These are phyloP conservation scores for Thielaviopsis cerberus DNA, from an alignment of 2,329 filamentous ascomycete species.

Conservation along the genomic window DNA sequence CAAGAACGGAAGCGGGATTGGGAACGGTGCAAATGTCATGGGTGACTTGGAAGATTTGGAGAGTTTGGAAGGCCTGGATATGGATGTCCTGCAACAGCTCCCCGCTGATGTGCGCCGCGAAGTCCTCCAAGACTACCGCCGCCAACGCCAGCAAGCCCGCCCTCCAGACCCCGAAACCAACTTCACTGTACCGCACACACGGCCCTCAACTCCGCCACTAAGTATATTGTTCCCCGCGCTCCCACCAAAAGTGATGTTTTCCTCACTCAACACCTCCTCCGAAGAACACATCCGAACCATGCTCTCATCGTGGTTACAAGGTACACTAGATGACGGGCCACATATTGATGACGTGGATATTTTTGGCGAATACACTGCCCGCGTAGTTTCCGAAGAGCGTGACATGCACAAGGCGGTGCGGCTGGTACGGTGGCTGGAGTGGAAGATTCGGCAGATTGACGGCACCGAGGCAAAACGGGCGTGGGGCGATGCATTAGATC, in stretches of 20 bases:
- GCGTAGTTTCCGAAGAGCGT: constrained; percentile 56
- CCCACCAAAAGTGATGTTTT: constrained; percentile 30
- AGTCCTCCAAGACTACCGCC: constrained; percentile 47
- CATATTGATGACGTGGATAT: constrained; percentile 61
- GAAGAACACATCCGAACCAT: constrained; percentile 50
- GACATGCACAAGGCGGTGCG: constrained; percentile 58
- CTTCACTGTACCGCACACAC: neutral
- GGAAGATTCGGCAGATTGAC: constrained; percentile 30
- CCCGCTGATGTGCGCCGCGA: constrained; percentile 66
- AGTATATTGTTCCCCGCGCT: constrained; percentile 27
- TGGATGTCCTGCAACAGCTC: constrained; percentile 61
- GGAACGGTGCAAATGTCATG: too few species aligned
- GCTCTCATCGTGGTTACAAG: constrained; percentile 62
- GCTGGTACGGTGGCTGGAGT: constrained; percentile 48
- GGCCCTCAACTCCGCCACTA: constrained; percentile 15
- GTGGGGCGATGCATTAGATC: constrained; percentile 29
- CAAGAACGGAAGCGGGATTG: constrained; percentile 18
- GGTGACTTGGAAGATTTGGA: too few species aligned
- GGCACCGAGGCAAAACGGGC: constrained; percentile 21
- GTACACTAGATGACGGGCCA: constrained; percentile 45
- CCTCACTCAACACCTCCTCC: constrained; percentile 24
- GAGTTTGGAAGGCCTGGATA: constrained; percentile 31
- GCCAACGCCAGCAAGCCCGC: constrained; percentile 27
- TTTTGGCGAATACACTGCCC: constrained; percentile 51
- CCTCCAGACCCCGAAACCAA: neutral